Percentiles rank a stretch among this genome's conserved stretches.
phyloP scores from a whole-genome alignment of 1,284 basidiomycete genomes.

The Mycena citricolor region DNA sequence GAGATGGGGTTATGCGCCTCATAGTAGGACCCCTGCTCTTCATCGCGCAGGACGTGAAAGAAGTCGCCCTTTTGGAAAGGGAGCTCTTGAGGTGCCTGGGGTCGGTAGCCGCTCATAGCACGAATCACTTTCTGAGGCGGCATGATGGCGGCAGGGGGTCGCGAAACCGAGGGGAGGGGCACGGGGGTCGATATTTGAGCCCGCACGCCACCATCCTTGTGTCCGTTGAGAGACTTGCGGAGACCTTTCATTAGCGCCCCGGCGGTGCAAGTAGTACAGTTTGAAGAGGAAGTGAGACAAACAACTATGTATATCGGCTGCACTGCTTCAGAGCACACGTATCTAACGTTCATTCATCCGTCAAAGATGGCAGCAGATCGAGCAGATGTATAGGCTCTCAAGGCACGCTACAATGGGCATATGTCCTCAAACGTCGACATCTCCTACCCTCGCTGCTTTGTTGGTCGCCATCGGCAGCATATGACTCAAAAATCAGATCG shows the following conservation, averaged over 20 bases:
- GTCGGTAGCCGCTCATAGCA: conserved; percentile 71
- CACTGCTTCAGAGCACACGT: not conserved
- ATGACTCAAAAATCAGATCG: no score
- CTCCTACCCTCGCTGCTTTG: no score
- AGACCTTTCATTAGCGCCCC: conserved; percentile 89
- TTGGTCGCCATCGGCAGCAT: no score
- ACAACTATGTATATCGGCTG: conserved; percentile 1
- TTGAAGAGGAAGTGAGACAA: conserved; percentile 25
- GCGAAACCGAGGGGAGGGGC: conserved; percentile 62
- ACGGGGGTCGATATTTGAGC: conserved; percentile 70
- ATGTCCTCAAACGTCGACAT: no score
- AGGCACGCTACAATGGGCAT: no score
- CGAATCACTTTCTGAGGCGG: conserved; percentile 97
- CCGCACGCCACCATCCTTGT: conserved; percentile 49
- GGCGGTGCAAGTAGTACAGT: no score
- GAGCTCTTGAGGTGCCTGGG: conserved; percentile 82
- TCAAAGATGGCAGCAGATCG: conserved; percentile 1
- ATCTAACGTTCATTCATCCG: not conserved
- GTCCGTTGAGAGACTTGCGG: conserved; percentile 78
- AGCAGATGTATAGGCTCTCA: not conserved
- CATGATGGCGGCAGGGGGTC: conserved; percentile 66
- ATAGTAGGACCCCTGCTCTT: conserved; percentile 64
- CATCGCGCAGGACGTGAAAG: conserved; percentile 90
- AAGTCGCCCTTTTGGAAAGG: conserved; percentile 95
- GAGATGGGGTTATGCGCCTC: conserved; percentile 91